phyloP scores from a whole-genome alignment of 495 filamentous ascomycete species.

The Extremus antarcticus region DNA sequence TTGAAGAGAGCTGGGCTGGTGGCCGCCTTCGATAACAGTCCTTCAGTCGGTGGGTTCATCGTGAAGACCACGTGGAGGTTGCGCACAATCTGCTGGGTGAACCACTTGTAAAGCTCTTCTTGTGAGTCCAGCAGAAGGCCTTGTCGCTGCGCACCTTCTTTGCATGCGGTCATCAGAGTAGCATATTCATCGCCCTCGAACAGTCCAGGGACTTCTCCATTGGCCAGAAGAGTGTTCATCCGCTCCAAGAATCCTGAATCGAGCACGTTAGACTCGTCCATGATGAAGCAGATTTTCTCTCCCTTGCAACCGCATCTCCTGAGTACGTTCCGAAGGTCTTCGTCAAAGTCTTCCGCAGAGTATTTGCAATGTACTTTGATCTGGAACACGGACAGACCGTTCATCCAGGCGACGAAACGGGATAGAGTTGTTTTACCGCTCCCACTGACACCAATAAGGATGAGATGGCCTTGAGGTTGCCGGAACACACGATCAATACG shows the following conservation, averaged over 20 bases:
- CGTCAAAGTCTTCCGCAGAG: conserved; percentile 96
- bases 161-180: conserved; percentile 94
- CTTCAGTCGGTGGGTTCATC: conserved; percentile 98
- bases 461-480: conserved; percentile 95
- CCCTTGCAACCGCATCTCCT: conserved; percentile 92
- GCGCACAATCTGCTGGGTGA: conserved; percentile 97
- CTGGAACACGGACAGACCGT: conserved; percentile 95
- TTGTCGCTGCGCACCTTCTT: conserved; percentile 94
- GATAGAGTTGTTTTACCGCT: conserved; percentile 97
- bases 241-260: conserved; percentile 97
- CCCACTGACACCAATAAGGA: conserved; percentile 94
- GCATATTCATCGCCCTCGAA: conserved; percentile 97
- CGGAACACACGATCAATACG: conserved; percentile 98
- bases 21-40: conserved; percentile 86
- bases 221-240: conserved; percentile 97
- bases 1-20: conserved; percentile 98
- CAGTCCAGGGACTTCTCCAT: conserved; percentile 93
- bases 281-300: conserved; percentile 99
- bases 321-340: conserved; percentile 87
- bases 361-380: conserved; percentile 99
- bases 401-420: conserved; percentile 99
- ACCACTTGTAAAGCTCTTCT: conserved; percentile 99
- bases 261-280: conserved; percentile 97
- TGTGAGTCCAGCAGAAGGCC: conserved; percentile 89
- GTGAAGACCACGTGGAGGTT: conserved; percentile 99